Conservation (phyloP, 768 basidiomycete genomes). For the Xerocomus spinulosus region DNA sequence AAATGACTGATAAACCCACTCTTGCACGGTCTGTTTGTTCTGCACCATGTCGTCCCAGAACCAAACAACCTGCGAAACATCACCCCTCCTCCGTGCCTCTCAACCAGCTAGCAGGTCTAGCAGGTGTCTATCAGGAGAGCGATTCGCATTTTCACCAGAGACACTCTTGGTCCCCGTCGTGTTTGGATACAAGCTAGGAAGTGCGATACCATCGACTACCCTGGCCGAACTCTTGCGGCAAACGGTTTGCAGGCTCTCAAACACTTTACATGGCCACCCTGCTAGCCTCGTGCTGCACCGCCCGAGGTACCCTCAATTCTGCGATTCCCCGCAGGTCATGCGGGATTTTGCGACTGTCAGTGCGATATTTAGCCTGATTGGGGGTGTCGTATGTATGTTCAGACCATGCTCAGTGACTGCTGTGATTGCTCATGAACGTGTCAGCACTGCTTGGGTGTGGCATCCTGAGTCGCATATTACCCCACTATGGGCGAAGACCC, state of each 20-base stretch:
- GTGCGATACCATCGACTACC: conserved; percentile 22
- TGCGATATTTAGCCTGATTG: no score
- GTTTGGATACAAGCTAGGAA: conserved; percentile 20
- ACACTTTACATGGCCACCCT: conserved; percentile 1
- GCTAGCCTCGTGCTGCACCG: no score
- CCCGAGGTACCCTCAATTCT: no score
- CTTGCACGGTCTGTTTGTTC: not conserved
- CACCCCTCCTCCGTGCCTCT: conserved; percentile 8
- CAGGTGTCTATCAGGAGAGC: not conserved
- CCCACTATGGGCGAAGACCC: conserved; percentile 26
- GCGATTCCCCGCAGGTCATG: no score
- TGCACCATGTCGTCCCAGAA: conserved; percentile 11
- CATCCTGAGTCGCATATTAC: conserved; percentile 20
- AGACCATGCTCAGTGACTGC: not conserved
- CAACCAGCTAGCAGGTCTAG: not conserved
- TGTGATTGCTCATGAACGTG: not conserved
- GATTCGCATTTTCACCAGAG: conserved; percentile 8
- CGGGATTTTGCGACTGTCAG: no score
- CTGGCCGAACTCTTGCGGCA: conserved; percentile 23
- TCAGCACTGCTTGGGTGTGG: conserved; percentile 25
- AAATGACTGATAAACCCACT: not conserved
- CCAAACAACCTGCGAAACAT: conserved; percentile 6
- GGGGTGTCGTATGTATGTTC: no score
- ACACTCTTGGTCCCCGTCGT: conserved; percentile 28
- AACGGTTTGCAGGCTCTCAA: conserved; percentile 26